These are phyloP conservation scores for Cladosporium sp. DNA, from an alignment of 2,329 filamentous ascomycete species.

Conservation along the genomic window DNA sequence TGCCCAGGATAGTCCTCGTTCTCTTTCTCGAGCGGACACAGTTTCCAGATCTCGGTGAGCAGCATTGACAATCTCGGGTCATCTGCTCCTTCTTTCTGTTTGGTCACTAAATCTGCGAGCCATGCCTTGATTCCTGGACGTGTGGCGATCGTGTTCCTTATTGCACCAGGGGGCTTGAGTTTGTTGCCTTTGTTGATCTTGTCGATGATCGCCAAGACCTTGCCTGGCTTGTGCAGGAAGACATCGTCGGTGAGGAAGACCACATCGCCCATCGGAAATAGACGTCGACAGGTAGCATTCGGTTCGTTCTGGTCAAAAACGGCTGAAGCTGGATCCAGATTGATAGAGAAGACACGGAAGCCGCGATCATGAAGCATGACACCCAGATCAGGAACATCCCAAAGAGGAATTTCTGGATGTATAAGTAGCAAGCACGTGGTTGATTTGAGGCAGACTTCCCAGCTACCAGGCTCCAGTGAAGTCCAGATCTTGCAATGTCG, in stretches of 20 bases:
- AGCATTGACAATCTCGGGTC: slow-evolving; percentile 26
- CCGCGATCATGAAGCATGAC: slow-evolving; percentile 33
- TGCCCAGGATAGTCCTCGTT: slow-evolving; percentile 25
- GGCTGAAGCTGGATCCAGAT: slow-evolving; percentile 30
- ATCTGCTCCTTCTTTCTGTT: slow-evolving; percentile 21
- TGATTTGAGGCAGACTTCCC: slow-evolving; percentile 25
- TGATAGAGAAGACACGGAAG: slow-evolving; percentile 40
- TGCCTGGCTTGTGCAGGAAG: slow-evolving; percentile 42
- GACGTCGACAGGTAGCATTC: slow-evolving; percentile 29
- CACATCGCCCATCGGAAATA: slow-evolving; percentile 44
- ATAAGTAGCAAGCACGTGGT: slow-evolving; percentile 31
- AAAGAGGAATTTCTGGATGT: slow-evolving; percentile 39
- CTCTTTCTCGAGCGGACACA: slow-evolving; percentile 33
- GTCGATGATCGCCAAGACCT: slow-evolving; percentile 42
- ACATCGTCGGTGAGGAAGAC: slow-evolving; percentile 49
- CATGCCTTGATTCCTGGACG: slow-evolving; percentile 36
- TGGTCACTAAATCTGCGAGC: slow-evolving; percentile 26
- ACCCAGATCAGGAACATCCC: slow-evolving; percentile 38
- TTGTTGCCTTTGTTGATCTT: slow-evolving; percentile 38
- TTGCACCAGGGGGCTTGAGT: slow-evolving; percentile 29
- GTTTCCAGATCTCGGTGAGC: slow-evolving; percentile 29
- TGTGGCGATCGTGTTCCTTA: slow-evolving; percentile 31
- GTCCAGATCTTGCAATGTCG: slow-evolving; percentile 31
- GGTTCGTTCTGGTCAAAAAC: slow-evolving; percentile 25
- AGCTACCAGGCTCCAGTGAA: slow-evolving; percentile 30